Conservation (phyloP, 805 yeast genomes). For the Spathaspora passalidarum region DNA sequence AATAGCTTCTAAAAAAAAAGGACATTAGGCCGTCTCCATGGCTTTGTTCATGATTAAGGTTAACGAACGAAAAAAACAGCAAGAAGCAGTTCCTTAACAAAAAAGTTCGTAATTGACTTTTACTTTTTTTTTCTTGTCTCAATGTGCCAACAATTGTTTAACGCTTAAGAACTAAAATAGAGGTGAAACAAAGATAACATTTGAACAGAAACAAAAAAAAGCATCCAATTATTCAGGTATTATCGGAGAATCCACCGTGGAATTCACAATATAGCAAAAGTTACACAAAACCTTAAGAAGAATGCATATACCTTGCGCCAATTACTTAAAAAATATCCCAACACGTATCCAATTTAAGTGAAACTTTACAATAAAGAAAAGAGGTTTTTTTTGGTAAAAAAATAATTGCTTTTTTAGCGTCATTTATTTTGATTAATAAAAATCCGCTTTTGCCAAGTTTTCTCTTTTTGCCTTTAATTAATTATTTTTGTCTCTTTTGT, state of each 20-base stretch:
- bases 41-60: too few relatives aligned
- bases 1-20: too few relatives aligned
- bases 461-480: too few relatives aligned
- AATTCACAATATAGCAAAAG: not conserved
- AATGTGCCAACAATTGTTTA: too few relatives aligned
- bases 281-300: not conserved
- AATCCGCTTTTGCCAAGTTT: not conserved
- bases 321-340: not conserved
- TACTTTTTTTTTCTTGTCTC: too few relatives aligned
- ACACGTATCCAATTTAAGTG: not conserved
- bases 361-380: not conserved
- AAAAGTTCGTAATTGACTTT: too few relatives aligned
- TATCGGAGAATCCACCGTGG: not conserved
- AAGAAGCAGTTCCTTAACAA: too few relatives aligned
- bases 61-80: too few relatives aligned
- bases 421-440: not conserved
- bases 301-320: not conserved
- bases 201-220: not conserved
- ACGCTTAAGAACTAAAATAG: too few relatives aligned
- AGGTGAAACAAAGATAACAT: too few relatives aligned
- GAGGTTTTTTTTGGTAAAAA: not conserved
- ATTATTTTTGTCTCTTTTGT: not conserved
- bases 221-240: not conserved
- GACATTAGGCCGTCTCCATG: too few relatives aligned
- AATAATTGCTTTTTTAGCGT: not conserved